phyloP scores from a whole-genome alignment of 306 rosid genomes.

The Amphicarpaea edgeworthii region DNA sequence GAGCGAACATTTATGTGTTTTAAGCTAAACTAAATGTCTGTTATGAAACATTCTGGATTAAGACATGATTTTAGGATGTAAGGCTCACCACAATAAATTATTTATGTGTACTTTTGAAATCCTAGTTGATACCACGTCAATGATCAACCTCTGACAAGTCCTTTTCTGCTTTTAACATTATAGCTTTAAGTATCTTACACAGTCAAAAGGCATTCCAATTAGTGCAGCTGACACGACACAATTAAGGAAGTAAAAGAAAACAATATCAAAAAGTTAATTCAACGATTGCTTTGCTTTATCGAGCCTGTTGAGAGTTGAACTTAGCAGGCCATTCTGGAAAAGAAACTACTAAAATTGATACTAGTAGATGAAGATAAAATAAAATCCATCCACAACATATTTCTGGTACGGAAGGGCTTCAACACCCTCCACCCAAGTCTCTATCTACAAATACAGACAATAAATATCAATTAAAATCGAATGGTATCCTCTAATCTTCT shows the following conservation, averaged over 20 bases:
- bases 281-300: constrained; percentile 5
- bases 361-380: neutral
- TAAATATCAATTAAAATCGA: constrained; percentile 1
- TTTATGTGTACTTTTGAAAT: constrained; percentile 1
- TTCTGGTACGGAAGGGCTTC: neutral
- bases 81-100: constrained; percentile 13
- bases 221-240: constrained; percentile 29
- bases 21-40: constrained; percentile 14
- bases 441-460: constrained; percentile 21
- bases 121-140: constrained; percentile 43
- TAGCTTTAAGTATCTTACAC: constrained; percentile 34
- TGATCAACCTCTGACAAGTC: constrained; percentile 36
- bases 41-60: constrained; percentile 32
- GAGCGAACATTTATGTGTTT: neutral
- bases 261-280: constrained; percentile 9
- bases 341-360: constrained; percentile 11
- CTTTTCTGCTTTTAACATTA: constrained; percentile 32
- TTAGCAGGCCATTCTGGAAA: neutral
- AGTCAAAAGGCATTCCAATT: constrained; percentile 33
- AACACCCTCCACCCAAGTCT: constrained; percentile 21
- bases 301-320: too few species aligned
- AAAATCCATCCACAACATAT: neutral
- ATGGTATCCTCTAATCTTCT: constrained; percentile 23
- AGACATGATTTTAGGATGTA: constrained; percentile 30
- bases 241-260: neutral